Percentiles rank a stretch among this genome's conserved stretches.
These are phyloP conservation scores for Backusella circina DNA, from an alignment of 192 early-diverging fungal genomes.

Conservation along the genomic window DNA sequence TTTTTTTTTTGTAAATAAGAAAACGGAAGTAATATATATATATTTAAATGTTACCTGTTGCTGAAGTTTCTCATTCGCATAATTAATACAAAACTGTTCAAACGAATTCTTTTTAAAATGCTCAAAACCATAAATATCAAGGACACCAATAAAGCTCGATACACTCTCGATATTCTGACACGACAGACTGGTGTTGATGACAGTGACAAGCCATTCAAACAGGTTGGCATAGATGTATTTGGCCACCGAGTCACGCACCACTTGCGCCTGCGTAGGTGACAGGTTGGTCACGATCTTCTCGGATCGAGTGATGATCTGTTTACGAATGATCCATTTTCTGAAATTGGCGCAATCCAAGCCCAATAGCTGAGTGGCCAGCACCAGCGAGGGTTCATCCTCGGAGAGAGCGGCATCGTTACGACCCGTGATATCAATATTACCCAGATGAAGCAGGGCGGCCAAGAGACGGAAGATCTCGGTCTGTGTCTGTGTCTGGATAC, in stretches of 20 bases:
- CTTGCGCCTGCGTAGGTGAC: conserved; percentile 67
- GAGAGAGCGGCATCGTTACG: conserved; percentile 65
- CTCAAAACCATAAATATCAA: conserved; percentile 99
- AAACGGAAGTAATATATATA: too few relatives aligned
- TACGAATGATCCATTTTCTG: conserved; percentile 93
- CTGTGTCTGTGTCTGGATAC: conserved; percentile 77
- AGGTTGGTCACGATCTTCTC: conserved; percentile 92
- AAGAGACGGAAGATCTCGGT: conserved; percentile 88
- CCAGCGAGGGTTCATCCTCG: conserved; percentile 75
- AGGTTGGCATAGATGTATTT: conserved; percentile 96
- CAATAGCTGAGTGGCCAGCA: conserved; percentile 67
- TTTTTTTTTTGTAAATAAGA: too few relatives aligned
- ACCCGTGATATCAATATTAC: conserved; percentile 88
- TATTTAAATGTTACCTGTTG: conserved; percentile 70
- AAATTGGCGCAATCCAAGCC: conserved; percentile 78
- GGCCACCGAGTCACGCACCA: conserved; percentile 91
- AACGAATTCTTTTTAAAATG: conserved; percentile 99
- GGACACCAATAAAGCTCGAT: conserved; percentile 88
- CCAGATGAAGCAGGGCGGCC: conserved; percentile 92
- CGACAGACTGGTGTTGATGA: conserved; percentile 83
- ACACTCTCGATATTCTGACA: conserved; percentile 38
- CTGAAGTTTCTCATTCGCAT: conserved; percentile 98
- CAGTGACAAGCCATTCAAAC: conserved; percentile 95
- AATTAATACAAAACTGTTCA: conserved; percentile 99
- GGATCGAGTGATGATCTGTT: conserved; percentile 89